Evolutionary conservation across 805 yeast genomes (phyloP).

Genomic region (Starmerella vaccinii): DNA sequence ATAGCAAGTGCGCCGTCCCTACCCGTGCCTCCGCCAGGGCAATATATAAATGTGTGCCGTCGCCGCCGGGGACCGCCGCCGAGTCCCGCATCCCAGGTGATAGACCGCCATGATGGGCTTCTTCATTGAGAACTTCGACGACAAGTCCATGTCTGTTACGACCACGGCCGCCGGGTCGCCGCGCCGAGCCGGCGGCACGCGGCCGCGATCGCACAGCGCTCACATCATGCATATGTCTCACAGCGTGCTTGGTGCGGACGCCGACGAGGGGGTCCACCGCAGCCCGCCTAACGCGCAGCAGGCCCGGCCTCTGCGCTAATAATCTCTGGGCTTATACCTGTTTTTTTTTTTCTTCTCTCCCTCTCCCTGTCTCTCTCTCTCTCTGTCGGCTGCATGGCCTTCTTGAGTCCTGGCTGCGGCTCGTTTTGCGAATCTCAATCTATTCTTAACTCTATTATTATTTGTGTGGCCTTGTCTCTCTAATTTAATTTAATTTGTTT

Average conservation of each 20-base stretch:
- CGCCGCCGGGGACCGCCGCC: neutral
- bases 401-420: too few relatives aligned
- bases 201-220: constrained; percentile 5
- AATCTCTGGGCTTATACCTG: neutral
- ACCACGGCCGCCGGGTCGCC: neutral
- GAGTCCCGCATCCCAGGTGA: neutral
- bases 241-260: neutral
- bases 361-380: neutral
- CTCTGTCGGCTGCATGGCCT: neutral
- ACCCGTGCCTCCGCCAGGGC: neutral
- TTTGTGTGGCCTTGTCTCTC: too few relatives aligned
- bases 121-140: constrained; percentile 16
- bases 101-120: constrained; percentile 13
- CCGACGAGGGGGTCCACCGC: neutral
- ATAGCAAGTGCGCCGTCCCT: neutral
- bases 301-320: neutral
- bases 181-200: neutral
- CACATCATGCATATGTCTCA: neutral
- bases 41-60: neutral
- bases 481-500: too few relatives aligned
- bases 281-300: neutral
- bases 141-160: neutral
- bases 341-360: neutral
- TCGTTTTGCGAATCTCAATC: too few relatives aligned
- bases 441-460: too few relatives aligned